Evolutionary conservation across 805 yeast species (phyloP), one percentile per base, ranked within the genome.

Genomic region (Tetrapisispora namnaoensis): DNA sequence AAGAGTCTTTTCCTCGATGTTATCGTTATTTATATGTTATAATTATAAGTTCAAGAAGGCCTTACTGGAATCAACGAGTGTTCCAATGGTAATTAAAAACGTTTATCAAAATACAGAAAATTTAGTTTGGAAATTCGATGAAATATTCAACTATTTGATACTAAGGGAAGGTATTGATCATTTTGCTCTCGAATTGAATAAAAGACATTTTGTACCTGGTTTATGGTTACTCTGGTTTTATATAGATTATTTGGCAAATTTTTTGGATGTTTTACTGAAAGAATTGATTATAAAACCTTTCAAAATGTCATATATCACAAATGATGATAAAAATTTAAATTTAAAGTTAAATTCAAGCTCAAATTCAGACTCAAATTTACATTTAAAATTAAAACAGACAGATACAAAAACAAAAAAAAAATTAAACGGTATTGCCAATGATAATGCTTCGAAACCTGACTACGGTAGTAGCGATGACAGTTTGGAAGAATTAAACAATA

Each of bases 111-210:
- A 44, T 20, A 37, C 52, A 11, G 48, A 48, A 35, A 54, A 50
- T 21, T 30, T 49, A 32, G 14, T 44, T 21, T 48, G 45, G 48
- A 54, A 49, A 39, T 4, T 57, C 32, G 69, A 65, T 45, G 58
- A 56, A 42, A 30, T 61, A 27, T 45, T 63, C 42, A 61, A 63
- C 34, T 24, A 57, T 9, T 46, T 63, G 28, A 50, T 63, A n/a
- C 48, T 65, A 41, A 55, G 62, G 24, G 66, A 62, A 47, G 68
- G 68, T 47, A 44, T 65, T 8, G 62, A 61, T 51, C 55, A 52
- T 38, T 55, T 63, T 32, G 10, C 57, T 20, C 43, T 46, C n/a
- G 50, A 53, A 30, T 57, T 50, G 43, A 42, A 46, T 13, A 38
- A 18, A 21, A 40, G 27, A 20, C 39, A 46, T 28, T 20, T 21